Evolutionary conservation across 495 filamentous ascomycete genomes (phyloP).

Genomic region (Xylaria sp.): DNA sequence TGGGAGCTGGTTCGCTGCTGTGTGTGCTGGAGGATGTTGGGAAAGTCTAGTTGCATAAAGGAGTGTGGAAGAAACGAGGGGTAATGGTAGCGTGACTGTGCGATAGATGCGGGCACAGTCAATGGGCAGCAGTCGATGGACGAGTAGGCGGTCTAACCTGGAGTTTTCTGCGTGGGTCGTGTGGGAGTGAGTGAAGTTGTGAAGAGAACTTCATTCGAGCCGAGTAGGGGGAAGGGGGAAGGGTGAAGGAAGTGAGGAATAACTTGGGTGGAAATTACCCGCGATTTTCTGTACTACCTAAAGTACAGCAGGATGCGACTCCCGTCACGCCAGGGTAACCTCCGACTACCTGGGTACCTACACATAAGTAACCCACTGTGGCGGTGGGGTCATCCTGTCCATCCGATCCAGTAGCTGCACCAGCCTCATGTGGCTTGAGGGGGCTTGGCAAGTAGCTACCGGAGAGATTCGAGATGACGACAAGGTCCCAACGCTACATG

Average conservation of each 20-base stretch:
- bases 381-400: too few relatives aligned
- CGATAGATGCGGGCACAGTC: slow-evolving; percentile 53
- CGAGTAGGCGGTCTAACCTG: not conserved
- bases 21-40: slow-evolving; percentile 65
- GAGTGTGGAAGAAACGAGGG: slow-evolving; percentile 50
- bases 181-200: not conserved
- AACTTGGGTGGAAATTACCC: slow-evolving; percentile 20
- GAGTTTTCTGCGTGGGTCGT: slow-evolving; percentile 13
- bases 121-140: slow-evolving; percentile 20
- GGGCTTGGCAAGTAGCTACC: not conserved
- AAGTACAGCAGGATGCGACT: not conserved
- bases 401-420: too few relatives aligned
- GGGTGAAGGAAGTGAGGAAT: not conserved
- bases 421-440: slow-evolving; percentile 16
- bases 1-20: slow-evolving; percentile 52
- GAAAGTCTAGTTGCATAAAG: slow-evolving; percentile 91
- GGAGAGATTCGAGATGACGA: slow-evolving; percentile 14
- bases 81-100: slow-evolving; percentile 67
- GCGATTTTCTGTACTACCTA: slow-evolving; percentile 22
- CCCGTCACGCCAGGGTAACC: not conserved
- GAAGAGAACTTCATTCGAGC: slow-evolving; percentile 18
- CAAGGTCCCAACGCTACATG: not conserved
- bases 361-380: too few relatives aligned
- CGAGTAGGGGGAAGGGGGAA: not conserved
- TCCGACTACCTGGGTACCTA: too few relatives aligned